phyloP scores from a whole-genome alignment of 805 yeast species.

The Scheffersomyces lignosus region DNA sequence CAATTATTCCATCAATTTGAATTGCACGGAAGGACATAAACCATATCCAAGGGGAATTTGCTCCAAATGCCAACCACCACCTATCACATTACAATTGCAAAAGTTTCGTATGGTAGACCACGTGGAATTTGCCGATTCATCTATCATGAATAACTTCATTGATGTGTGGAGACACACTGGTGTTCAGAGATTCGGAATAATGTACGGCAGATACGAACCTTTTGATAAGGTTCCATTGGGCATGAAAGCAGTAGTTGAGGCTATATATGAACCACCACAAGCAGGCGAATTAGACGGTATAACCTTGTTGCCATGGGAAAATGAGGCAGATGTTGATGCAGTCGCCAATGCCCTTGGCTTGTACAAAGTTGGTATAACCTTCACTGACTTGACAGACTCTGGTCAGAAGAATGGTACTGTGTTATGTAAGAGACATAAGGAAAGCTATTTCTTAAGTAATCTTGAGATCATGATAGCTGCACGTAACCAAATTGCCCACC shows the following conservation, averaged over 20 bases:
- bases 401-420: slow-evolving; percentile 89
- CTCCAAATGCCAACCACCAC: slow-evolving; percentile 94
- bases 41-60: slow-evolving; percentile 97
- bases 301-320: slow-evolving; percentile 56
- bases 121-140: slow-evolving; percentile 80
- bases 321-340: slow-evolving; percentile 50
- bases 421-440: slow-evolving; percentile 87
- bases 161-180: slow-evolving; percentile 92
- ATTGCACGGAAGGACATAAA: slow-evolving; percentile 78
- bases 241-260: slow-evolving; percentile 89
- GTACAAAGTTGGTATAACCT: slow-evolving; percentile 75
- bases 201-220: slow-evolving; percentile 77
- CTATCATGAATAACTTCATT: slow-evolving; percentile 76
- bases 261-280: slow-evolving; percentile 93
- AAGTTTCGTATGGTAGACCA: slow-evolving; percentile 95
- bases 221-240: slow-evolving; percentile 90
- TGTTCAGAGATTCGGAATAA: slow-evolving; percentile 78
- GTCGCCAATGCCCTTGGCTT: slow-evolving; percentile 63
- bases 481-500: slow-evolving; percentile 63
- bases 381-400: slow-evolving; percentile 86
- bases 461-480: slow-evolving; percentile 85
- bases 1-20: slow-evolving; percentile 58
- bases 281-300: slow-evolving; percentile 83
- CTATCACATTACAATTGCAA: slow-evolving; percentile 89
- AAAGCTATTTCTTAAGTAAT: slow-evolving; percentile 87